Evolutionary conservation across 495 filamentous ascomycete species (phyloP), one percentile per base, ranked within the genome.

Genomic region (Hypoxylon lenormandii): DNA sequence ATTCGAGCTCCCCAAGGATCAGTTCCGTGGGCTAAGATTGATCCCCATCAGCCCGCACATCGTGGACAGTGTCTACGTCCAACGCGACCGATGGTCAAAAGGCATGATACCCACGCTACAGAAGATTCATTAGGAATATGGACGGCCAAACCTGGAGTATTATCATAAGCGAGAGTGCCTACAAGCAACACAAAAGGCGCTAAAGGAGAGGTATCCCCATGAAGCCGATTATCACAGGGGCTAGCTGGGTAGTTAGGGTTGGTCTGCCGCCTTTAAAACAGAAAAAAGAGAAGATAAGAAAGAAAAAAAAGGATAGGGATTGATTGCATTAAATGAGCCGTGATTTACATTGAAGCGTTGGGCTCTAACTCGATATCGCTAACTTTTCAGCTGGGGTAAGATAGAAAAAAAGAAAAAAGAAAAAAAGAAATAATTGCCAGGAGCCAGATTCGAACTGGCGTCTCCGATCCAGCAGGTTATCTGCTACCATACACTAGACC

Each of bases 121-220:
- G 49, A 51, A 51, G 1, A 75, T 73, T 19, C 72, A 72, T 23
- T 59, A 46, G 8, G 37, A 65, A 43, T 57, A 74, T 40, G 68
- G 69, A 23, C 72, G 69, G 72, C 72, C 72, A n/a, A 50, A 68
- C 28, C 33, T 71, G 12, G 55, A 68, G 19, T 47, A 52, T 5
- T 74, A 71, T 51, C 67, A 19, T 36, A 74, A 72, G 64, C 19
- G 43, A 51, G 64, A 68, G 16, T 74, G 68, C 42, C 30, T 63
- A 21, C 43, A 61, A 26, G 67, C 60, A 15, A 47, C 70, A 59
- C 22, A 60, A n/a, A 21, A 16, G 18, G 60, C 66, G 0, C 33
- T 69, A 5, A 45, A 60, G 26, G 52, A 64, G 49, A 49, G 45
- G 7, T 69, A 59, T 58, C 65, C 60, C 13, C 19, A 53, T 23